Evolutionary conservation across 164 flowering plant genomes (phyloP).

Genomic region (Dillenia suffruticosa): DNA sequence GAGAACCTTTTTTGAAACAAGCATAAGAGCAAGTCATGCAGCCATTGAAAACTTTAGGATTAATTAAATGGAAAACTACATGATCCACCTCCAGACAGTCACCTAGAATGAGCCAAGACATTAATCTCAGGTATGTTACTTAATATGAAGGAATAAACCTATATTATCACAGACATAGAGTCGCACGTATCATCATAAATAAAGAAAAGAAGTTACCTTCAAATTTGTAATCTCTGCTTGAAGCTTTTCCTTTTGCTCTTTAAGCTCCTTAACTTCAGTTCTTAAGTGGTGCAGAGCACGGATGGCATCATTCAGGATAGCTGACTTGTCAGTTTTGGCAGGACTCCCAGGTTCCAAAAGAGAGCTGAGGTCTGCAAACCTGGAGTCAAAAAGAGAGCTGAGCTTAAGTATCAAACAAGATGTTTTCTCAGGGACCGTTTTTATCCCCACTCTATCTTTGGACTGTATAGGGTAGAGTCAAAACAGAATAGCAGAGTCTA

Average conservation of each 20-base stretch:
- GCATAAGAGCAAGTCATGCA: no score
- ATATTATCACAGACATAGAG: neutral
- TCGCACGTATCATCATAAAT: neutral
- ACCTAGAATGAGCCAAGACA: neutral
- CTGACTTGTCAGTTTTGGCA: constrained; percentile 46
- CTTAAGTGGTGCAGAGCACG: constrained; percentile 41
- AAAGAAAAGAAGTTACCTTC: constrained; percentile 27
- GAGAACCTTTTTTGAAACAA: no score
- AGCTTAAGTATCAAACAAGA: constrained; percentile 11
- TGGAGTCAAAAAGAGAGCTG: constrained; percentile 37
- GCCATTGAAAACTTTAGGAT: no score
- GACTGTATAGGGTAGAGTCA: no score
- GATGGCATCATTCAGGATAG: constrained; percentile 48
- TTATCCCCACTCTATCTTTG: no score
- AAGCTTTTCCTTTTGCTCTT: constrained; percentile 37
- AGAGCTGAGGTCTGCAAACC: constrained; percentile 46
- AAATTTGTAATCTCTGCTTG: constrained; percentile 37
- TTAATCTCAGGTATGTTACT: neutral
- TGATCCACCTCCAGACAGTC: neutral
- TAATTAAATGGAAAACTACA: no score
- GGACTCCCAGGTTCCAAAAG: constrained; percentile 48
- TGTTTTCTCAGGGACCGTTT: no score
- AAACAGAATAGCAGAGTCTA: no score
- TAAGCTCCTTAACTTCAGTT: constrained; percentile 37
- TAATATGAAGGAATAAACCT: neutral